Evolutionary conservation across 1,139 yeast genomes (phyloP).

Genomic region (Blastobotrys proliferans): DNA sequence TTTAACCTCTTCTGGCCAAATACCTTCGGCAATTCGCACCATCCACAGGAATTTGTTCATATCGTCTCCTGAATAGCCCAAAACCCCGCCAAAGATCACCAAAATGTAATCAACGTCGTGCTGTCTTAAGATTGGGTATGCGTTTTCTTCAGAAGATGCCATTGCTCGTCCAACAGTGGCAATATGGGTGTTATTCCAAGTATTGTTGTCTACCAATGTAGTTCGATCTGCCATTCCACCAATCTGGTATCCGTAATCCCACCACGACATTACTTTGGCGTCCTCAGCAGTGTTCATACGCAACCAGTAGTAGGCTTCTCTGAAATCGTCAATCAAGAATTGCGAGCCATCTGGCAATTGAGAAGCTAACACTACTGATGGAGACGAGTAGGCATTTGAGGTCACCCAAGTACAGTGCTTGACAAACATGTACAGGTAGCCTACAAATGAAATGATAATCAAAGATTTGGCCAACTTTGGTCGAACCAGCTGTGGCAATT

Average conservation of each 20-base stretch:
- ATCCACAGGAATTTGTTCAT: slow-evolving; percentile 97
- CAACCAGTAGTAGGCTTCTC: slow-evolving; percentile 99
- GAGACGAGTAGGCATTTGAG: slow-evolving; percentile 91
- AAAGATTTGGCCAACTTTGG: slow-evolving; percentile 52
- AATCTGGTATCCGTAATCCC: slow-evolving; percentile 99
- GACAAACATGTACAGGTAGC: slow-evolving; percentile 78
- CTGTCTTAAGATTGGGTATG: slow-evolving; percentile 81
- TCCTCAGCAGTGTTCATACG: slow-evolving; percentile 97
- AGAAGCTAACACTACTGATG: slow-evolving; percentile 93
- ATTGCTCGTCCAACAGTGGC: slow-evolving; percentile 99
- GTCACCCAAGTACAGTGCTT: slow-evolving; percentile 98
- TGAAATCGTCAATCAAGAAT: slow-evolving; percentile 86
- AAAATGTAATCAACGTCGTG: slow-evolving; percentile 95
- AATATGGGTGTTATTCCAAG: slow-evolving; percentile 99
- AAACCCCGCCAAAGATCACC: slow-evolving; percentile 88
- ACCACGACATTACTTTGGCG: slow-evolving; percentile 97
- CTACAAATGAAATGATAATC: slow-evolving; percentile 66
- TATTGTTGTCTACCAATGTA: slow-evolving; percentile 95
- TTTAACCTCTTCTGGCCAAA: slow-evolving; percentile 96
- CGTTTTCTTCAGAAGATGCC: slow-evolving; percentile 83
- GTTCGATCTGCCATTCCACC: slow-evolving; percentile 99
- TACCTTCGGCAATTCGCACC: slow-evolving; percentile 98
- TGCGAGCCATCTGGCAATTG: slow-evolving; percentile 80
- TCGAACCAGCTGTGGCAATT: slow-evolving; percentile 20
- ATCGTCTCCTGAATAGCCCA: slow-evolving; percentile 97